A percentile compares a stretch with the other conserved stretches of the same genome.
Evolutionary conservation across 805 yeast species (phyloP).

Genomic region (Yamadazyma takamatsuzukensis): DNA sequence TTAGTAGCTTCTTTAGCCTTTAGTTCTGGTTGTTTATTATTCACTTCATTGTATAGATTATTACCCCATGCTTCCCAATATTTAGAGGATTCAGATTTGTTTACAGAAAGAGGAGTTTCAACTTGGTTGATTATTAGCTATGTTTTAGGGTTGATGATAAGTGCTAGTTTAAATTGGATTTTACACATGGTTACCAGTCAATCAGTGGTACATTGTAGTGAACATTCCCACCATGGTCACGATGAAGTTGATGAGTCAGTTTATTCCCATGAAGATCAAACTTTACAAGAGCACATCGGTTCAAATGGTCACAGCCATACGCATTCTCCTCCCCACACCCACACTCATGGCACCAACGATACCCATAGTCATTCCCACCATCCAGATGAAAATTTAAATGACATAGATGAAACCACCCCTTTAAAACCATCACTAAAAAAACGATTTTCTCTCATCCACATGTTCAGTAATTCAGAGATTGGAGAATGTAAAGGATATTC

Average conservation of each 20-base stretch:
- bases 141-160: constrained; percentile 57
- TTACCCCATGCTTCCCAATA: constrained; percentile 65
- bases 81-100: constrained; percentile 25
- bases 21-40: constrained; percentile 76
- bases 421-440: constrained; percentile 2
- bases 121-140: constrained; percentile 43
- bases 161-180: constrained; percentile 56
- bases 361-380: constrained; percentile 12
- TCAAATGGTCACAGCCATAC: too few species aligned
- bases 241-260: too few species aligned
- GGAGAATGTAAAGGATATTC: constrained; percentile 51
- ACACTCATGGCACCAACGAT: constrained; percentile 9
- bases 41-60: constrained; percentile 73
- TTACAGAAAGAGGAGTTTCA: constrained; percentile 18
- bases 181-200: constrained; percentile 77
- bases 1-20: constrained; percentile 72
- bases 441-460: constrained; percentile 7
- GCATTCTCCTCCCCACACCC: too few species aligned
- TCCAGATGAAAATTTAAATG: constrained; percentile 4
- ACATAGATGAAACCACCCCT: constrained; percentile 1
- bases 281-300: too few species aligned
- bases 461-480: constrained; percentile 10
- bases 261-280: too few species aligned
- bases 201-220: constrained; percentile 83
- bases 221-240: constrained; percentile 31